phyloP scores from a whole-genome alignment of 441 rosid species.

The Hypseocharis bilobata region DNA sequence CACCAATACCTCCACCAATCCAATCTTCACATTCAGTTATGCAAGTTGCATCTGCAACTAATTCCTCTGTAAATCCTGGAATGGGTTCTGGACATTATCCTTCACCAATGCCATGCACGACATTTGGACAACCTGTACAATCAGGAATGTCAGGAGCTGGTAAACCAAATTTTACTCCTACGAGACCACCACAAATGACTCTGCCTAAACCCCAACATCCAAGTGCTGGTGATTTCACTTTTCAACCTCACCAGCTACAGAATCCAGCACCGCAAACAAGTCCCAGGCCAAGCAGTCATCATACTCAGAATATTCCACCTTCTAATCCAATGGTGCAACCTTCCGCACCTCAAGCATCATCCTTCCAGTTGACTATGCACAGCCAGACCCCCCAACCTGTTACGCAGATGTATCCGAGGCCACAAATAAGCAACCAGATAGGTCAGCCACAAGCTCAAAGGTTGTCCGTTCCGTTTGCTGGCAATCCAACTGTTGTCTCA shows the following conservation, averaged over 20 bases:
- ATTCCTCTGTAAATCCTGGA: constrained; percentile 18
- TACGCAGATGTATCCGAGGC: constrained; percentile 33
- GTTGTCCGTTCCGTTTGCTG: constrained; percentile 24
- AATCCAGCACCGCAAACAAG: constrained; percentile 30
- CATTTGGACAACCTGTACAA: constrained; percentile 24
- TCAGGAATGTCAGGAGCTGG: constrained; percentile 21
- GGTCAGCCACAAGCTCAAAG: constrained; percentile 30
- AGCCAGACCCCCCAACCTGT: constrained; percentile 36
- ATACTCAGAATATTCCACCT: constrained; percentile 21
- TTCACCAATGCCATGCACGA: constrained; percentile 23
- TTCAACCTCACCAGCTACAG: constrained; percentile 38
- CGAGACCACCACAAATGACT: constrained; percentile 26
- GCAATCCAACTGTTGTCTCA: constrained; percentile 23
- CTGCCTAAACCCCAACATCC: constrained; percentile 34
- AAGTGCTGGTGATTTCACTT: constrained; percentile 48
- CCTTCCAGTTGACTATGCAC: constrained; percentile 29
- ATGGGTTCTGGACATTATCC: constrained; percentile 20
- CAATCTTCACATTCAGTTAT: constrained; percentile 22
- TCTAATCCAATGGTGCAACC: constrained; percentile 23
- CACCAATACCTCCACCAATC: constrained; percentile 20
- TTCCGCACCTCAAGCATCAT: constrained; percentile 31
- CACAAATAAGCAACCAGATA: constrained; percentile 40
- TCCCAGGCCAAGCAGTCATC: constrained; percentile 37
- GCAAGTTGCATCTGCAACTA: constrained; percentile 17
- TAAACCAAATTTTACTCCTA: constrained; percentile 30